Conservation (phyloP, 305 asterid species). For the Solanum hybrid region DNA sequence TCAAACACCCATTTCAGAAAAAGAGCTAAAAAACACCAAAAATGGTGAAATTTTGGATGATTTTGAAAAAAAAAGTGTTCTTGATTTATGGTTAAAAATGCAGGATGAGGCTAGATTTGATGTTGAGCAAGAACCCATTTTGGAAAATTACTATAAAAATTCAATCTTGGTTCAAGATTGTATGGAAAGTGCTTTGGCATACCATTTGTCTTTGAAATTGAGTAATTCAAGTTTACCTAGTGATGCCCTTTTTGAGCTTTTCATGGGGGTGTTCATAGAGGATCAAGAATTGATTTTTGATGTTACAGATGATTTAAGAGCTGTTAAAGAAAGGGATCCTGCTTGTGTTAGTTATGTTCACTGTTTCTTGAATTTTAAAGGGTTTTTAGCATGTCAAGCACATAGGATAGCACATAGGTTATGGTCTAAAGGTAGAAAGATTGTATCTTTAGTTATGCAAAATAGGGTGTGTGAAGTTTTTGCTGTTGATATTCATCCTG, state of each 20-base stretch:
- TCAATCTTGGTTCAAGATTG: slow-evolving; percentile 54
- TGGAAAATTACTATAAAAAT: slow-evolving; percentile 38
- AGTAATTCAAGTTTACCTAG: slow-evolving; percentile 39
- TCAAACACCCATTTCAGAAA: slow-evolving; percentile 23
- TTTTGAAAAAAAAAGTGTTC: slow-evolving; percentile 5
- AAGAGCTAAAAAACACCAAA: neutral
- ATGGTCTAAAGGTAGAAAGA: slow-evolving; percentile 59
- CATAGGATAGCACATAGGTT: slow-evolving; percentile 62
- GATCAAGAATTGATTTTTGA: slow-evolving; percentile 42
- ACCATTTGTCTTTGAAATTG: slow-evolving; percentile 48
- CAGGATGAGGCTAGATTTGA: slow-evolving; percentile 57
- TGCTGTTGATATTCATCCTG: slow-evolving; percentile 83
- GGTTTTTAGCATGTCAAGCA: slow-evolving; percentile 63
- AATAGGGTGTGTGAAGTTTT: slow-evolving; percentile 66
- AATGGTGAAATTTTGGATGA: neutral
- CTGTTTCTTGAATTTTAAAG: slow-evolving; percentile 75
- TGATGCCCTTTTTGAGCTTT: slow-evolving; percentile 36
- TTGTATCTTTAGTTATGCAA: too few species aligned
- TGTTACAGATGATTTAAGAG: slow-evolving; percentile 49
- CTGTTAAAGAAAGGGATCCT: slow-evolving; percentile 76
- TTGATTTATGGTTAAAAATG: slow-evolving; percentile 49
- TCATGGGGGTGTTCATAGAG: slow-evolving; percentile 32
- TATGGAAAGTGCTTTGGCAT: slow-evolving; percentile 49
- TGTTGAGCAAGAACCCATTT: slow-evolving; percentile 53
- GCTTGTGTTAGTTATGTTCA: slow-evolving; percentile 78